Conservation (phyloP, 768 basidiomycete species). For the Serendipita sp. region DNA sequence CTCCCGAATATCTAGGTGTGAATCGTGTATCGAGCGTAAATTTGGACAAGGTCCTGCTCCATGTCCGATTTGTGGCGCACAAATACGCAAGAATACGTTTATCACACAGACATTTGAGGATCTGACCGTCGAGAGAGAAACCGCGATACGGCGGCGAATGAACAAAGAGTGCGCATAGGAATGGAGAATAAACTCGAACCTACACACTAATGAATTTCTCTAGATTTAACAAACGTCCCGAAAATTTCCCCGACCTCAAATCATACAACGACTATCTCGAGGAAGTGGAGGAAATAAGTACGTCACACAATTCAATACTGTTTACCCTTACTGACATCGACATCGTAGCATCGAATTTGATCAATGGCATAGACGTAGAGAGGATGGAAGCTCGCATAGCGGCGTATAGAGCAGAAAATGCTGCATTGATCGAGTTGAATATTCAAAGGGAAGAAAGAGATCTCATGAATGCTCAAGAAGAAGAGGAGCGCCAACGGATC, state of each 20-base stretch:
- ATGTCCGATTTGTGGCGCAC: constrained; percentile 82
- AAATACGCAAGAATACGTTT: constrained; percentile 85
- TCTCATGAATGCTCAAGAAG: constrained; percentile 49
- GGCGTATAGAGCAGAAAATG: constrained; percentile 65
- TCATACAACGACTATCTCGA: constrained; percentile 93
- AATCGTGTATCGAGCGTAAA: constrained; percentile 91
- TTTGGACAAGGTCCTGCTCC: constrained; percentile 93
- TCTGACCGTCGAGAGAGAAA: constrained; percentile 84
- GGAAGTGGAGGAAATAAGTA: constrained; percentile 83
- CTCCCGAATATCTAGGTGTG: constrained; percentile 57
- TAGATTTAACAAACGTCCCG: constrained; percentile 87
- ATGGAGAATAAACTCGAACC: no score
- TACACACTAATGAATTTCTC: neutral
- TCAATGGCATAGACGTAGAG: constrained; percentile 67
- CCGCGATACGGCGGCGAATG: constrained; percentile 71
- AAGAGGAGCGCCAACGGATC: constrained; percentile 62
- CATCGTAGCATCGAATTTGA: constrained; percentile 75
- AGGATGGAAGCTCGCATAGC: constrained; percentile 74
- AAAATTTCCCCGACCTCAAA: constrained; percentile 69
- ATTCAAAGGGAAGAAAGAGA: constrained; percentile 67
- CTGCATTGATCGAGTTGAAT: constrained; percentile 69
- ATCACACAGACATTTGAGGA: constrained; percentile 91
- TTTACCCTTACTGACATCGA: neutral
- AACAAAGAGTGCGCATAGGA: constrained; percentile 63
- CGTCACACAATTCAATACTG: constrained; percentile 14